A percentile compares a stretch with the other conserved stretches of the same genome.
Conservation (phyloP, 352 stramenopile species). For the Hyaloperonospora brassicae region DNA sequence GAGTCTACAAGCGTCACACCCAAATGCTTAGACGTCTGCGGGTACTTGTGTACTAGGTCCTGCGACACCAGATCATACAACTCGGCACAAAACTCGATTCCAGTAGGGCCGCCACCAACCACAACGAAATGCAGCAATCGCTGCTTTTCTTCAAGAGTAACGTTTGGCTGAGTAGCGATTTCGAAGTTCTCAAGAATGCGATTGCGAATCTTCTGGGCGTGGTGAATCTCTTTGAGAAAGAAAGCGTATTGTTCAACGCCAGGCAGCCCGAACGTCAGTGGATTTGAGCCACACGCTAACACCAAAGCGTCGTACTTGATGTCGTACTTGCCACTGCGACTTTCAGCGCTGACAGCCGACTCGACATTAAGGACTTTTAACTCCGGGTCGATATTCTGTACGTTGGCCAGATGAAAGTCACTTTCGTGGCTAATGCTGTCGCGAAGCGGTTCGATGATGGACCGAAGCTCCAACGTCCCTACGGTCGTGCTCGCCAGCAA, state of each 20-base stretch:
- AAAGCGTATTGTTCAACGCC: constrained; percentile 90
- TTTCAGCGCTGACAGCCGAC: constrained; percentile 39
- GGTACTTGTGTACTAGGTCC: constrained; percentile 85
- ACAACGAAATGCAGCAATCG: constrained; percentile 96
- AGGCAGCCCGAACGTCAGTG: constrained; percentile 91
- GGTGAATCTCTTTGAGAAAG: constrained; percentile 96
- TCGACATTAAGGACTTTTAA: constrained; percentile 67
- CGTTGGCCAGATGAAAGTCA: constrained; percentile 67
- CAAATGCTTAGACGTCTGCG: constrained; percentile 62
- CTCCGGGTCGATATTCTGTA: constrained; percentile 69
- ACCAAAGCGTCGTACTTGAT: constrained; percentile 93
- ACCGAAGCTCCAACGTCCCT: constrained; percentile 94
- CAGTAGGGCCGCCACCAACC: constrained; percentile 92
- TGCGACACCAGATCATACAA: constrained; percentile 90
- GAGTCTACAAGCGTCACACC: constrained; percentile 65
- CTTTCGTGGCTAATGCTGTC: constrained; percentile 65
- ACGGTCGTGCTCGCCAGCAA: constrained; percentile 92
- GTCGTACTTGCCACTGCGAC: constrained; percentile 40
- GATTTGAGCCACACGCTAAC: constrained; percentile 88
- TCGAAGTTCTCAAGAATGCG: constrained; percentile 91
- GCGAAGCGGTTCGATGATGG: constrained; percentile 93
- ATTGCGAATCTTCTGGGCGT: constrained; percentile 85
- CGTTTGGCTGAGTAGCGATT: constrained; percentile 80
- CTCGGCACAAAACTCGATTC: constrained; percentile 94
- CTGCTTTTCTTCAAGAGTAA: constrained; percentile 79